Percentiles rank a stretch among this genome's conserved stretches.
Evolutionary conservation across 495 filamentous ascomycete genomes (phyloP).

Genomic region (Penicillium coffeae): DNA sequence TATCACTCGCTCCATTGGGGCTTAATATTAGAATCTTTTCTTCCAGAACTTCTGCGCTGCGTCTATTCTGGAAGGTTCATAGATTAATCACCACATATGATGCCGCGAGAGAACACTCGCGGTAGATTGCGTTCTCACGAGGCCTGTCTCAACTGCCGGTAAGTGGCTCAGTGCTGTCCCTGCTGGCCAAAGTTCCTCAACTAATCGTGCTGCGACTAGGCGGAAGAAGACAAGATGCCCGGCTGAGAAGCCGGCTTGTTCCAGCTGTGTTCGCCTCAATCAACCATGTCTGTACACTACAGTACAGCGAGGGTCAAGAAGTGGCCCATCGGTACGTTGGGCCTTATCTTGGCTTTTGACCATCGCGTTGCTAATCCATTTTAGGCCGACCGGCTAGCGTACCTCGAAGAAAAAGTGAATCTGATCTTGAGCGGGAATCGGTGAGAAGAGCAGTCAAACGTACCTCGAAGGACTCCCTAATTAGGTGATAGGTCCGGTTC

Average conservation of each 20-base stretch:
- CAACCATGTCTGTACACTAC: slow-evolving; percentile 41
- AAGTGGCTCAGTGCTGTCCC: not conserved
- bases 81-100: slow-evolving; percentile 11
- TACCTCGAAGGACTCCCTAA: slow-evolving; percentile 7
- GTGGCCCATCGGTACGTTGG: slow-evolving; percentile 32
- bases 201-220: slow-evolving; percentile 18
- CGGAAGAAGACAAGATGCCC: slow-evolving; percentile 48
- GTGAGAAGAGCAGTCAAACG: slow-evolving; percentile 13
- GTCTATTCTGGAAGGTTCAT: not conserved
- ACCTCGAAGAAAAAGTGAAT: slow-evolving; percentile 47
- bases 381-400: slow-evolving; percentile 43
- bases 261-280: slow-evolving; percentile 41
- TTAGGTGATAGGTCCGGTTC: slow-evolving; percentile 12
- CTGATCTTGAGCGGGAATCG: slow-evolving; percentile 36
- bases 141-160: slow-evolving; percentile 46
- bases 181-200: not conserved
- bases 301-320: slow-evolving; percentile 19
- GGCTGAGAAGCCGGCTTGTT: slow-evolving; percentile 44
- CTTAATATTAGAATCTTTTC: not conserved
- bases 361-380: slow-evolving; percentile 13
- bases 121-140: slow-evolving; percentile 44
- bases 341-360: not conserved
- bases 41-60: too few species aligned
- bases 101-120: slow-evolving; percentile 35
- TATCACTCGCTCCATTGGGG: not conserved